Evolutionary conservation across 768 basidiomycete species (phyloP).

Genomic region (Pisolithus orientalis): DNA sequence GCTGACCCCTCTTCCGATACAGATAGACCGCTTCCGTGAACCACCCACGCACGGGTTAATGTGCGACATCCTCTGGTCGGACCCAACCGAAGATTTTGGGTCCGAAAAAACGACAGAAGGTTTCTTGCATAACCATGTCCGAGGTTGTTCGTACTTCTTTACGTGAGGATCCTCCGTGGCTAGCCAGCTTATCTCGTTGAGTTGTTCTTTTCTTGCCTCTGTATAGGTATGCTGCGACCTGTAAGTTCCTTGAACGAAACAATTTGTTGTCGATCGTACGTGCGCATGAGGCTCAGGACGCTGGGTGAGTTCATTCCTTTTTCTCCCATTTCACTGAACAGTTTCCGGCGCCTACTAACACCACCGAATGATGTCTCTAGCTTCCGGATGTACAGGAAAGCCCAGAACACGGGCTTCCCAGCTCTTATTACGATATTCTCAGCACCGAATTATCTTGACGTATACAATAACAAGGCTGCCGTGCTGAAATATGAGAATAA

Average conservation of each 20-base stretch:
- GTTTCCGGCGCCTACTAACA: neutral
- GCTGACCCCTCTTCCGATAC: neutral
- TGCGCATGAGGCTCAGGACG: slow-evolving; percentile 96
- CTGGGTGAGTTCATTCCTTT: slow-evolving; percentile 51
- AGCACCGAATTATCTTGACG: slow-evolving; percentile 94
- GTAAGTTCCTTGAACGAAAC: slow-evolving; percentile 90
- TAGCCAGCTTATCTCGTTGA: neutral
- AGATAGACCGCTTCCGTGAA: slow-evolving; percentile 71
- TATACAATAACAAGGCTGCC: slow-evolving; percentile 94
- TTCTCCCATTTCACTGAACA: neutral
- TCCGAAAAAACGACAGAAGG: slow-evolving; percentile 58
- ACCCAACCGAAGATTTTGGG: slow-evolving; percentile 69
- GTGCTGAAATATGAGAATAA: slow-evolving; percentile 97
- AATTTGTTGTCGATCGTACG: slow-evolving; percentile 88
- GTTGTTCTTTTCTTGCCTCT: neutral
- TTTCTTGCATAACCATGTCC: slow-evolving; percentile 68
- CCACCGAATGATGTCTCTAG: slow-evolving; percentile 29
- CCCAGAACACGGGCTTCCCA: slow-evolving; percentile 88
- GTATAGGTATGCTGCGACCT: slow-evolving; percentile 75
- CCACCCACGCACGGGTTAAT: slow-evolving; percentile 69
- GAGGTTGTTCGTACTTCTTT: slow-evolving; percentile 73
- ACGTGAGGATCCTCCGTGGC: slow-evolving; percentile 36
- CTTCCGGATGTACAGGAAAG: slow-evolving; percentile 92
- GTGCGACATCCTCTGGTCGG: slow-evolving; percentile 75
- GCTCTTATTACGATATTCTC: slow-evolving; percentile 98